Base-by-base conservation (phyloP, 805 yeast genomes). In the Danielia oregonensis region DNA sequence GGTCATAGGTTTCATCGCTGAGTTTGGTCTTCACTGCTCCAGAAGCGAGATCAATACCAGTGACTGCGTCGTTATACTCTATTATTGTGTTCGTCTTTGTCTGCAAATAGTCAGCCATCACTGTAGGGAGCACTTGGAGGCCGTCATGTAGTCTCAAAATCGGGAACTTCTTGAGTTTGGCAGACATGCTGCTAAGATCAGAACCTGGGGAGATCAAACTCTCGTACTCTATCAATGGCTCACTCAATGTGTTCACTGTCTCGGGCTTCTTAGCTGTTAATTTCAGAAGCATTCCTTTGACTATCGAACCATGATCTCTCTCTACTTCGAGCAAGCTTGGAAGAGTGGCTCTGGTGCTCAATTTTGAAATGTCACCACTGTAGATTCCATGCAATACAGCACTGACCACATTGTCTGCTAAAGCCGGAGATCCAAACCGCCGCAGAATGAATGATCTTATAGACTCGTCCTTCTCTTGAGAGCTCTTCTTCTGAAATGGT, bases 321-420 rank as follows among this genome's bases (percentile, higher is more conserved):
- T 88, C 96, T 29, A 79, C 57, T 9, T 73, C 63, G 30, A 70
- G 76, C 45, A 86, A 48, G 7, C 58, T 48, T 3, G 80, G 78
- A 42, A 86, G 53, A 0, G 86, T 68, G 4, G 83, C 68, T 14
- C 73, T 61, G 0, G 82, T 78, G 63, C 95, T 84, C 31, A 91
- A 58, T 36, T 74, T 64, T 5, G 68, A 50, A 2, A 78, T 69
- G 56, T 89, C 95, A 1, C 71, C 71, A n/a, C 86, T 93, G 57
- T 88, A 91, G 1, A 93, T 79, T 0, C 98, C 98, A 51, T 88
- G 87, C 54, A 83, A 67, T 4, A 88, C 61, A 0, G 96, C 97
- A 57, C 95, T 84, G 14, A 84, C 60, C 10, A 91, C 59, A 32
- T 85, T 79, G 37, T 61, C 63, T 3, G 72, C 64, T 4, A 82